phyloP scores from a whole-genome alignment of 2,329 filamentous ascomycete species.

The Acephala macrosclerotiorum region DNA sequence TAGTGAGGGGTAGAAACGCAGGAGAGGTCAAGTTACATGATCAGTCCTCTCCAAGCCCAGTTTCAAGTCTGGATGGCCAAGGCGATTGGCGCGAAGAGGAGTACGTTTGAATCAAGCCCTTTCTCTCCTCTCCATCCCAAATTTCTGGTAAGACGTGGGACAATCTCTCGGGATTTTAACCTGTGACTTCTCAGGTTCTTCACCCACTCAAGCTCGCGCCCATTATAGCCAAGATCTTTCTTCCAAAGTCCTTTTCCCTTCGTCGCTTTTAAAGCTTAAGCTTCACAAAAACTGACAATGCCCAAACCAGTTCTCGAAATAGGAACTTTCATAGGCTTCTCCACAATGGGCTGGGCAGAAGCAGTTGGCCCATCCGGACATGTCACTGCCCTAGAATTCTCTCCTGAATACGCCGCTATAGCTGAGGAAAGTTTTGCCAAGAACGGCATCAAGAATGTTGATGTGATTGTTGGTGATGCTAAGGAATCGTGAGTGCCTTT shows the following conservation, averaged over 20 bases:
- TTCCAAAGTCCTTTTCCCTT: no score
- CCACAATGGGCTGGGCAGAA: constrained; percentile 36
- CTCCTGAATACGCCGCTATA: constrained; percentile 51
- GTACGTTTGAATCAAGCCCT: constrained; percentile 20
- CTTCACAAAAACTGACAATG: neutral
- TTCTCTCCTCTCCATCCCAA: neutral
- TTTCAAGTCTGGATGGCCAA: constrained; percentile 37
- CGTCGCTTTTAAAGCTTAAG: no score
- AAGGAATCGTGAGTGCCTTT: constrained; percentile 50
- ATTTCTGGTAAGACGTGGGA: no score
- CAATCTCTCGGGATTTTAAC: no score
- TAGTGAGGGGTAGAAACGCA: constrained; percentile 27
- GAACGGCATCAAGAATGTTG: constrained; percentile 52
- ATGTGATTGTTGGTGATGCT: constrained; percentile 56
- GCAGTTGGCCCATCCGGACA: constrained; percentile 39
- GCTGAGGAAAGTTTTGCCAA: constrained; percentile 50
- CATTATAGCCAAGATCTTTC: no score
- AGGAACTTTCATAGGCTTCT: constrained; percentile 41
- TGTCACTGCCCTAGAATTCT: constrained; percentile 53
- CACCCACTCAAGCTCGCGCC: no score
- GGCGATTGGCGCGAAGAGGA: constrained; percentile 35
- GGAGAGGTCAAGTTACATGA: constrained; percentile 37
- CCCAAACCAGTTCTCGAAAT: constrained; percentile 39
- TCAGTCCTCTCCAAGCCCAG: constrained; percentile 36
- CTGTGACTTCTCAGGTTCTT: no score